phyloP scores from a whole-genome alignment of 306 rosid species.

The Rubus idaeus region DNA sequence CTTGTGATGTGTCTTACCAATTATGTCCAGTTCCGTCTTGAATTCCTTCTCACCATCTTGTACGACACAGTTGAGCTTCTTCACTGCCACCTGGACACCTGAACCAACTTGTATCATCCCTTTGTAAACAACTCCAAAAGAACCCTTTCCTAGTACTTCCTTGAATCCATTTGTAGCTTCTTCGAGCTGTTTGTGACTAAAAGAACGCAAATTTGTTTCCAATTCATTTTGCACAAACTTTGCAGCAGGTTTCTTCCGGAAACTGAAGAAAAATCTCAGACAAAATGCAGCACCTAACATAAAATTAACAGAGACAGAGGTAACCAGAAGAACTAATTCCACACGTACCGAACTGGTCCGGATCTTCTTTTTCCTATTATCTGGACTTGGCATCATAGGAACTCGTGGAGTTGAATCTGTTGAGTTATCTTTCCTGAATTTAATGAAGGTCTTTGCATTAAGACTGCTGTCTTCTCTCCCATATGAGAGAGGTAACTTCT shows the following conservation, averaged over 20 bases:
- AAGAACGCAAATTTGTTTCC: slow-evolving; percentile 18
- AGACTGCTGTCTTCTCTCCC: slow-evolving; percentile 22
- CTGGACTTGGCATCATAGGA: no score
- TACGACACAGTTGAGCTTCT: slow-evolving; percentile 14
- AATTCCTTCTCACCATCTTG: slow-evolving; percentile 34
- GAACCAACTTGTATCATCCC: slow-evolving; percentile 7
- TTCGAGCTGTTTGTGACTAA: slow-evolving; percentile 29
- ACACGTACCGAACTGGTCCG: neutral
- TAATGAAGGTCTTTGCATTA: slow-evolving; percentile 19
- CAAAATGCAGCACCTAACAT: no score
- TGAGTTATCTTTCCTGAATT: neutral
- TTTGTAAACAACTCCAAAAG: slow-evolving; percentile 40
- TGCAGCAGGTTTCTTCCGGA: slow-evolving; percentile 13
- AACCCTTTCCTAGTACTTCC: slow-evolving; percentile 38
- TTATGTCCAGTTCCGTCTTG: slow-evolving; percentile 31
- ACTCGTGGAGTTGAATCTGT: no score
- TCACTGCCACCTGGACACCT: slow-evolving; percentile 21
- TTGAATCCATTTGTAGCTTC: slow-evolving; percentile 33
- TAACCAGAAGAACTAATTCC: neutral
- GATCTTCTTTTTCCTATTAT: neutral
- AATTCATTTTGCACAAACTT: neutral
- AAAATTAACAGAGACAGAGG: neutral
- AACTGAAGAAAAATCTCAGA: neutral
- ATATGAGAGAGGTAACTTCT: slow-evolving; percentile 41
- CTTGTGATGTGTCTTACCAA: slow-evolving; percentile 41